phyloP scores from a whole-genome alignment of 2,329 filamentous ascomycete species.

The Claviceps quebecensis region DNA sequence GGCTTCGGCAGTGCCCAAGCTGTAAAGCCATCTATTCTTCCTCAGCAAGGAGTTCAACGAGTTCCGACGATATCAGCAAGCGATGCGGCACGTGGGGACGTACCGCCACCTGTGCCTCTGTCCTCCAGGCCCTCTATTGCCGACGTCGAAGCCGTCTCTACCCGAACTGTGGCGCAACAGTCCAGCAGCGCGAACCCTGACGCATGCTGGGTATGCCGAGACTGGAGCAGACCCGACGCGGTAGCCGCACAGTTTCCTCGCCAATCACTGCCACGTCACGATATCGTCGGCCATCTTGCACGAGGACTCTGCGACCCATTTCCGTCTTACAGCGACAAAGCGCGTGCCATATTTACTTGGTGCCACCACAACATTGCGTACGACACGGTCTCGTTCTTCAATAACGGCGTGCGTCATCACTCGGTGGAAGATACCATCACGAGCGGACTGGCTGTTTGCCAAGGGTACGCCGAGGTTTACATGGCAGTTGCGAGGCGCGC shows the following conservation, averaged over 20 bases:
- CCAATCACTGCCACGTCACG: slow-evolving; percentile 49
- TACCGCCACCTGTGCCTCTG: slow-evolving; percentile 38
- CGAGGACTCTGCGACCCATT: slow-evolving; percentile 67
- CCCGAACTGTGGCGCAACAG: slow-evolving; percentile 16
- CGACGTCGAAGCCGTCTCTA: slow-evolving; percentile 33
- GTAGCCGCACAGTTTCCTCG: slow-evolving; percentile 68
- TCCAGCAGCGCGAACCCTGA: slow-evolving; percentile 8
- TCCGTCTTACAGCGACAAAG: slow-evolving; percentile 74
- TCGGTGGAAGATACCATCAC: slow-evolving; percentile 61
- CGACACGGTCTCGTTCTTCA: slow-evolving; percentile 68
- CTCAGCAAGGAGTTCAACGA: slow-evolving; percentile 1
- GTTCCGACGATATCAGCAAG: slow-evolving; percentile 4
- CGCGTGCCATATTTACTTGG: slow-evolving; percentile 87
- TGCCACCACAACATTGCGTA: slow-evolving; percentile 87
- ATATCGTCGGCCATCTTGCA: slow-evolving; percentile 61
- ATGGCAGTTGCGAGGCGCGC: slow-evolving; percentile 63
- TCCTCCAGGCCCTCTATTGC: slow-evolving; percentile 36
- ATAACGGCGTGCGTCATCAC: slow-evolving; percentile 48
- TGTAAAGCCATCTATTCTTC: background rate
- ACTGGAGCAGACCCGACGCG: slow-evolving; percentile 70
- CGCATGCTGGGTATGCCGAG: slow-evolving; percentile 68
- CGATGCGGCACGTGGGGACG: slow-evolving; percentile 13
- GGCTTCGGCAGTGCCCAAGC: slow-evolving; percentile 11
- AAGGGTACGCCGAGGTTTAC: slow-evolving; percentile 79
- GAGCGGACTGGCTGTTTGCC: slow-evolving; percentile 73